Conservation (phyloP, 2,329 filamentous ascomycete species). For the Aspergillus unguis region DNA sequence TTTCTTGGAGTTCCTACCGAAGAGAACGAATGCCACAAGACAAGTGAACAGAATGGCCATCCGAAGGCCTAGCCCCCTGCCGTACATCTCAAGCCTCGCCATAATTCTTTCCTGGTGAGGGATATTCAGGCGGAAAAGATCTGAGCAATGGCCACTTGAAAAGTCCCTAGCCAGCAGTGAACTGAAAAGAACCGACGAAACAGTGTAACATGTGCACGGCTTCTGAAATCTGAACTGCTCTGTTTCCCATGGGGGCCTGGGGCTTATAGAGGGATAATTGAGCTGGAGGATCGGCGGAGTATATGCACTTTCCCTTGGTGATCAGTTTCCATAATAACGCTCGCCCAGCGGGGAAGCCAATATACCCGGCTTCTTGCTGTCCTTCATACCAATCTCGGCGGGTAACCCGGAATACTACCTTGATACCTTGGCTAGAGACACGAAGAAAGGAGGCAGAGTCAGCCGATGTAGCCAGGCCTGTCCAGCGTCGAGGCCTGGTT, state of each 20-base stretch:
- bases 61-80: slow-evolving; percentile 25
- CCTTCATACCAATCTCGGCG: slow-evolving; percentile 21
- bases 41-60: slow-evolving; percentile 26
- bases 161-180: not conserved
- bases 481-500: slow-evolving; percentile 8
- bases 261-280: slow-evolving; percentile 7
- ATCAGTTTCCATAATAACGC: slow-evolving; percentile 4
- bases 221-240: slow-evolving; percentile 7
- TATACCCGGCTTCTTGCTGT: slow-evolving; percentile 9
- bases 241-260: slow-evolving; percentile 21
- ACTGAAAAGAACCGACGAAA: not conserved
- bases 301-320: slow-evolving; percentile 7
- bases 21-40: slow-evolving; percentile 26
- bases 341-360: slow-evolving; percentile 2
- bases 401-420: slow-evolving; percentile 15
- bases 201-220: slow-evolving; percentile 14
- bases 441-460: slow-evolving; percentile 15
- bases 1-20: slow-evolving; percentile 15
- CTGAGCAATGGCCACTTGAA: not conserved
- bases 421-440: slow-evolving; percentile 7
- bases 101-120: slow-evolving; percentile 11
- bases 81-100: slow-evolving; percentile 26
- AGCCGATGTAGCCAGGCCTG: slow-evolving; percentile 15
- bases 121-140: not conserved
- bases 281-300: slow-evolving; percentile 8